Percentiles rank a stretch among this genome's conserved stretches.
Evolutionary conservation across 1,284 basidiomycete genomes (phyloP).

Genomic region (Heterobasidion occidentale): DNA sequence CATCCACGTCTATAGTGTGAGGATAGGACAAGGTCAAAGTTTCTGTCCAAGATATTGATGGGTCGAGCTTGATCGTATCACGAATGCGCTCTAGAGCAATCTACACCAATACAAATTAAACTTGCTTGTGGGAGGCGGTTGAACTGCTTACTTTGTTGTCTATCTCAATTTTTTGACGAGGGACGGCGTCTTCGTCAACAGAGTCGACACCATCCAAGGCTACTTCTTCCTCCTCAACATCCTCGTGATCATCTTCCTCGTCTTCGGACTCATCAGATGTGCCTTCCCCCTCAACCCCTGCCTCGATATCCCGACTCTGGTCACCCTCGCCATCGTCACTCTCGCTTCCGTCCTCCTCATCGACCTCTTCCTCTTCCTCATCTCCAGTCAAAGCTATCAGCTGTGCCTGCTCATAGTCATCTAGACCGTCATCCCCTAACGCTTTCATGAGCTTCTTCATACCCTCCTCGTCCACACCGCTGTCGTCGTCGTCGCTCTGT

Average conservation of each 20-base stretch:
- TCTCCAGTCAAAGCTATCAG: constrained; percentile 31
- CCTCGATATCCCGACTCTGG: constrained; percentile 1
- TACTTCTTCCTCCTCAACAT: constrained; percentile 32
- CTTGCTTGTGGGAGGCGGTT: background rate
- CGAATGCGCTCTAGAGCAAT: constrained; percentile 77
- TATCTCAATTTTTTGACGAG: constrained; percentile 74
- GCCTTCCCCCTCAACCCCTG: constrained; percentile 8
- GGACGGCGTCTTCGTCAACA: constrained; percentile 73
- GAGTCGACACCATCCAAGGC: constrained; percentile 59
- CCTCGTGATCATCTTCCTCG: constrained; percentile 17
- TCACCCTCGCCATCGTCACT: constrained; percentile 21
- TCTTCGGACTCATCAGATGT: constrained; percentile 13
- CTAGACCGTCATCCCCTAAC: constrained; percentile 58
- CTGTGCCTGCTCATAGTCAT: constrained; percentile 52
- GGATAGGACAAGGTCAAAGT: constrained; percentile 74
- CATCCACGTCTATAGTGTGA: constrained; percentile 68
- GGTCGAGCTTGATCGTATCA: constrained; percentile 70
- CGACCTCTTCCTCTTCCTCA: constrained; percentile 14
- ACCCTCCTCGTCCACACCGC: constrained; percentile 57
- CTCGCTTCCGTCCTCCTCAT: constrained; percentile 19
- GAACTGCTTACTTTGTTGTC: constrained; percentile 65
- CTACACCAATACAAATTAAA: constrained; percentile 29
- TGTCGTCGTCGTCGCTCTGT: constrained; percentile 33
- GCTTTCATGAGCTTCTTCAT: constrained; percentile 60
- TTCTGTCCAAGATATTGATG: constrained; percentile 80